A percentile compares a stretch with the other conserved stretches of the same genome.
Conservation (phyloP, 1,284 basidiomycete species). For the Heterobasidion parviporum region DNA sequence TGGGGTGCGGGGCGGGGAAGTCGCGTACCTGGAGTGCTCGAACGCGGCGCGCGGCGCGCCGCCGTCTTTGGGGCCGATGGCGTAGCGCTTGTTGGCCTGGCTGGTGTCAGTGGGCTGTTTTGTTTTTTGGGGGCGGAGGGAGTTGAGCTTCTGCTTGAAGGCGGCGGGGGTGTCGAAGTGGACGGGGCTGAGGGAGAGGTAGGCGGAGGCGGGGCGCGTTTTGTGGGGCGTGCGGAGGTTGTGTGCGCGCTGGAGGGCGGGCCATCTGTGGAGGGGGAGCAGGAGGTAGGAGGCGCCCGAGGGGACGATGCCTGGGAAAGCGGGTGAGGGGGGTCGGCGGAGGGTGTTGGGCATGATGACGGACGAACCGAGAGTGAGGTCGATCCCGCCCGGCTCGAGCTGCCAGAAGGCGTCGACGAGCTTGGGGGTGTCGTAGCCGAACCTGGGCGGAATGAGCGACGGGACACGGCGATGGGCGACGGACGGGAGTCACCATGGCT, state of each 20-base stretch:
- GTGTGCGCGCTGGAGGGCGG: slow-evolving; percentile 5
- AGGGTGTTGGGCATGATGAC: too few species aligned
- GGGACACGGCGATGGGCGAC: too few species aligned
- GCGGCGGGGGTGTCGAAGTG: slow-evolving; percentile 15
- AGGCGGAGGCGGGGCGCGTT: slow-evolving; percentile 11
- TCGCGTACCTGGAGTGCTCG: slow-evolving; percentile 24
- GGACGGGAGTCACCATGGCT: too few species aligned
- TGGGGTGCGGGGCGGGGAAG: neutral
- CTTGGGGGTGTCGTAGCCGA: neutral
- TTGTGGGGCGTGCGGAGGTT: neutral
- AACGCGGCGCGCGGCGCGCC: slow-evolving; percentile 20
- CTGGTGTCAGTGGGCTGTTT: slow-evolving; percentile 14
- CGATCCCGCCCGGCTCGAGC: neutral
- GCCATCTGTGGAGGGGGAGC: slow-evolving; percentile 9
- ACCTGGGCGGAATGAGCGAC: neutral
- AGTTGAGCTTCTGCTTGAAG: slow-evolving; percentile 18
- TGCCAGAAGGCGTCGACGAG: neutral
- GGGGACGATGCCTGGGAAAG: neutral
- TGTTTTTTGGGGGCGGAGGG: slow-evolving; percentile 17
- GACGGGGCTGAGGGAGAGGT: slow-evolving; percentile 26
- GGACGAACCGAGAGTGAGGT: neutral
- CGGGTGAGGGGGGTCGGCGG: too few species aligned
- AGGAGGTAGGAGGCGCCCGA: slow-evolving; percentile 26
- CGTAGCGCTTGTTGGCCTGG: slow-evolving; percentile 22
- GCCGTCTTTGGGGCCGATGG: slow-evolving; percentile 6